Base-by-base conservation (phyloP, 2,329 filamentous ascomycete species). In the Colletotrichum truncatum region DNA sequence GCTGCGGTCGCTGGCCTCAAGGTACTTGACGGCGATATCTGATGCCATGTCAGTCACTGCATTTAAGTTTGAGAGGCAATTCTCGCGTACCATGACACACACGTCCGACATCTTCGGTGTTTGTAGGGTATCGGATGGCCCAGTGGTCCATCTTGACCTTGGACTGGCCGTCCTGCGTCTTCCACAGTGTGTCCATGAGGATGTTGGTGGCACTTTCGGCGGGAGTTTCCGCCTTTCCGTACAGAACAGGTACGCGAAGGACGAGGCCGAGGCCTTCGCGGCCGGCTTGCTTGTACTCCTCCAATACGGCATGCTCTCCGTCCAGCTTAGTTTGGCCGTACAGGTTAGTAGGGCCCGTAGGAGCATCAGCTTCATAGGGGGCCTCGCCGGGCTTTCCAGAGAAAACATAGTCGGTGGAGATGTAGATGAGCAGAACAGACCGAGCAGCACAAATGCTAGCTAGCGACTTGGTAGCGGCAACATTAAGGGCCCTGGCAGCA, bases 401-500 rank as follows among this genome's bases (percentile, higher is more conserved):
- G 74, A 94, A 94, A 53, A 94, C 91, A 72, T 94, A 94, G 77
- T 94, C 92, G 49, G 92, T 94, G 8, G 91, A 93, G 71, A 94
- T 92, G 79, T 94, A 94, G 73, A 94, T 87, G 30, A 93, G 81
- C 52, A 93, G 76, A 56, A 88, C 85, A 39, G 79, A 85, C 71
- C 88, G 86, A 26, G 82, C 74, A 1, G 88, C 85, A 55, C 92
- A 91, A n/a, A 89, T 83, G 39, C 82, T 77, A 9, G 93, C 92
- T 11, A 97, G 86, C 8, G 80, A 78, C 49, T 83, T 80, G 48
- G 92, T 91, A 3, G 93, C 91, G 3, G 87, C 84, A 11, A 95
- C 88, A 73, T 97, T 97, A 71, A 97, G 82, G 16, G 85, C 85
- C 66, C 86, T 87, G 3, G 93, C 93, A 57, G 88, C 91, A 64